These are phyloP conservation scores for Mucor circinelloides DNA, from an alignment of 371 early-diverging fungal species.

Conservation along the genomic window DNA sequence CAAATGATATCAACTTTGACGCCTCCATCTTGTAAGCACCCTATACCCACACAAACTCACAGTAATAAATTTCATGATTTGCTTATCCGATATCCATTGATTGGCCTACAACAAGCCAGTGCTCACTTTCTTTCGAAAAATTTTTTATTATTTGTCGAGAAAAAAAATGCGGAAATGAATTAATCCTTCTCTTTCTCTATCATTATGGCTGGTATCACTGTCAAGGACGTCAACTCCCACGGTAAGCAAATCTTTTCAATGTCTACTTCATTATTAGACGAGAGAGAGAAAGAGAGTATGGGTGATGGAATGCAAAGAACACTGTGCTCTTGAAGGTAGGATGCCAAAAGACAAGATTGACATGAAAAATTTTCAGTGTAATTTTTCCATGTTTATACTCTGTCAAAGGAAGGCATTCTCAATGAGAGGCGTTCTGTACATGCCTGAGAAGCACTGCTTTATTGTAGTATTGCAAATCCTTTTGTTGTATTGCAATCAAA, in stretches of 20 bases:
- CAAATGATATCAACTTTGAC: background rate
- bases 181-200: slow-evolving; percentile 30
- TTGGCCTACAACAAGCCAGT: background rate
- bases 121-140: background rate
- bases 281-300: background rate
- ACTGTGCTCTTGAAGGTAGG: too few species aligned
- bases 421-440: too few species aligned
- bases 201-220: slow-evolving; percentile 74
- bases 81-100: background rate
- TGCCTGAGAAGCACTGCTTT: too few species aligned
- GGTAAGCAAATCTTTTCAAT: slow-evolving; percentile 32
- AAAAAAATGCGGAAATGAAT: slow-evolving; percentile 20
- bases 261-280: background rate
- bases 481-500: background rate
- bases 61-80: background rate
- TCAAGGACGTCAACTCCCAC: slow-evolving; percentile 94
- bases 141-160: slow-evolving; percentile 16
- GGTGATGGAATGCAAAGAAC: background rate
- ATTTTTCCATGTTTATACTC: too few species aligned
- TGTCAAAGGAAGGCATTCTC: too few species aligned
- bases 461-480: background rate
- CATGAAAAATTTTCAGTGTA: too few species aligned
- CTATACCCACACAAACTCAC: background rate
- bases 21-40: background rate
- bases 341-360: too few species aligned